phyloP scores from a whole-genome alignment of 2,329 filamentous ascomycete species.

The Parastagonospora nodorum region DNA sequence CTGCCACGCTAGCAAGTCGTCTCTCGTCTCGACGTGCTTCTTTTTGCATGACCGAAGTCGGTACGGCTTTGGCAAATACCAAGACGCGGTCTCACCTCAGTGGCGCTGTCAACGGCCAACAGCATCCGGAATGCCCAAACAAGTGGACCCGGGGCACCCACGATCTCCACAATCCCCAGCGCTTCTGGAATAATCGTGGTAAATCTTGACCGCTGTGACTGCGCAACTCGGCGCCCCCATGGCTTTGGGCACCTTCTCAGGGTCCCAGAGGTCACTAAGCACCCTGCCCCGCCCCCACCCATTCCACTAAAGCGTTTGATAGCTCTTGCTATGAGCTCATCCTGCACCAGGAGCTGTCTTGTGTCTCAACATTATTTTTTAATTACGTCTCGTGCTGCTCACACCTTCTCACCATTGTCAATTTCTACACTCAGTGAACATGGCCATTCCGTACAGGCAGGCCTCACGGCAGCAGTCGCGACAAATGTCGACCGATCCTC shows the following conservation, averaged over 20 bases:
- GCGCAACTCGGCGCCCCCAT: conserved; percentile 1
- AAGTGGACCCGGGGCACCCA: conserved; percentile 36
- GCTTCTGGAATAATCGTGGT: conserved; percentile 24
- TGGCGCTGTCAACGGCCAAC: conserved; percentile 29
- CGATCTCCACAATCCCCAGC: conserved; percentile 36
- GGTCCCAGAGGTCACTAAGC: conserved; percentile 26
- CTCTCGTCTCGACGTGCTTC: neutral
- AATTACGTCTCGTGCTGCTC: conserved; percentile 2
- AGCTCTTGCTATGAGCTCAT: conserved; percentile 44
- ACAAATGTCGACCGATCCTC: conserved; percentile 56
- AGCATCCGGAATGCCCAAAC: conserved; percentile 30
- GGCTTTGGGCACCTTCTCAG: conserved; percentile 18
- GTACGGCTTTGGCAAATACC: conserved; percentile 3
- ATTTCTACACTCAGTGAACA: conserved; percentile 21
- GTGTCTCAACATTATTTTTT: conserved; percentile 38
- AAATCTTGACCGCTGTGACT: conserved; percentile 18
- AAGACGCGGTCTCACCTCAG: conserved; percentile 19
- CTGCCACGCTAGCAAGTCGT: neutral
- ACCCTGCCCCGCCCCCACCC: conserved; percentile 40
- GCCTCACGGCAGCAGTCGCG: conserved; percentile 45
- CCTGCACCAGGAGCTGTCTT: conserved; percentile 33
- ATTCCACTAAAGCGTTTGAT: conserved; percentile 27
- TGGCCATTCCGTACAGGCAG: conserved; percentile 33
- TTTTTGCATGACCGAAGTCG: conserved; percentile 8
- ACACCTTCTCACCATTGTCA: conserved; percentile 1